Evolutionary conservation across 78 protist species (phyloP), one percentile per base, ranked within the genome.

Genomic region (Dictyostelium brefeldianum): DNA sequence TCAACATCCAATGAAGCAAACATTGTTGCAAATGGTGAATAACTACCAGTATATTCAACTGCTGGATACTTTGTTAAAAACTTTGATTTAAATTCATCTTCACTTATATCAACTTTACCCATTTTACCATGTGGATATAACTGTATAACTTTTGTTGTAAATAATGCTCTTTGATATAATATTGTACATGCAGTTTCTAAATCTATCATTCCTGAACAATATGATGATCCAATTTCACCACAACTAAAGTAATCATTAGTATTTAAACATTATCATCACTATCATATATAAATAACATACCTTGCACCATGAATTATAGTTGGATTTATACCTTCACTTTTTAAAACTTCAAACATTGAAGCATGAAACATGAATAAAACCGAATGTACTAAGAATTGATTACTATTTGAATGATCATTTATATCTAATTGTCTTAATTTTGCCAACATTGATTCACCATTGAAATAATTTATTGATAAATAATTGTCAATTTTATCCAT

Each of bases 41-140:
- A 8, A 0, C 4, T n/a, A 9, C 31, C 73, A 20, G 54, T 59
- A 3, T 67, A 54, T 14, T 71, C 50, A 9, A 79, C 59, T 7
- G 47, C 31, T 25, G 83, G 36, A 53, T 18, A 8, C 6, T 27
- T 27, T 6, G 41, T 18, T n/a, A 17, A 7, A 27, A 20, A 46
- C 15, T 10, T n/a, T 57, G 5, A 1, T 25, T 65, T 25, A 27
- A 10, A 67, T 20, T 31, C 36, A 0, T 25, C 81, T 17, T 1
- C 0, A 25, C 85, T 17, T 9, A 89, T 5, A 29, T 59, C 65
- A n/a, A 77, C 69, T 20, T 17, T 25, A 50, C 75, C 31, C 74
- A 77, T 75, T 53, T 25, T 89, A 8, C 78, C 93, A 29, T 27
- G 46, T 36, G 64, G 62, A 53, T 53, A 67, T 14, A 59, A 59